Base-by-base conservation (phyloP, 495 filamentous ascomycete species). In the Acidomyces sp. region DNA sequence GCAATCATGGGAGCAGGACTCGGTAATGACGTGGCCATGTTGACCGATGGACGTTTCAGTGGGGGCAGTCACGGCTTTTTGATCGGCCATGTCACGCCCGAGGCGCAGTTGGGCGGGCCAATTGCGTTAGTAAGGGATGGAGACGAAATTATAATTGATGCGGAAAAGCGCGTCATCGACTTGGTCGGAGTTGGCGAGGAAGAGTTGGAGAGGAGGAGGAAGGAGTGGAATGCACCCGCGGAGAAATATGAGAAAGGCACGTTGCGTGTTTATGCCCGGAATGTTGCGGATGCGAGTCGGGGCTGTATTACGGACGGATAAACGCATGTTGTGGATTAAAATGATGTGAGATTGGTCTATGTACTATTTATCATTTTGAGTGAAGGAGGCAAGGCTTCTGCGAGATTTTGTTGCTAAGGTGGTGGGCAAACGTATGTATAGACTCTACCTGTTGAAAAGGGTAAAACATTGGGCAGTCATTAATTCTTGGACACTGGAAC, bases 1-100 rank as follows among this genome's bases (percentile, higher is more conserved):
- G 80, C 80, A 17, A 85, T 88, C 61, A 88, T 88, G 82, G 82
- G 82, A 39, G 79, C 80, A 23, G 83, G 83, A 2, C 76, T 88
- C 10, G 82, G 83, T 21, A 65, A 86, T 46, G 83, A 88, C 51
- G 79, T 87, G 3, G 82, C 82, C 5, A 66, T 88, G 21, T 71
- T 88, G 41, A 88, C 80, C 1, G 80, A 85, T 54, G 80, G 80
- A 11, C 68, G 80, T 11, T 85, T 85, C 67, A 75, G 72, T 18
- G 82, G 82, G 32, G 82, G 82, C 37, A 74, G 68, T 47, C 80
- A 85, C 64, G 80, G 80, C 4, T 85, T 85, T 67, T 56, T 85
- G 45, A 85, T 85, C 52, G 80, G 80, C 9, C 78, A 82, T 52
- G 72, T 82, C 45, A 76, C 78, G 16, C 78, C 78, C 13, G 78